phyloP scores from a whole-genome alignment of 2,329 filamentous ascomycete genomes.

The Cladophialophora immunda region DNA sequence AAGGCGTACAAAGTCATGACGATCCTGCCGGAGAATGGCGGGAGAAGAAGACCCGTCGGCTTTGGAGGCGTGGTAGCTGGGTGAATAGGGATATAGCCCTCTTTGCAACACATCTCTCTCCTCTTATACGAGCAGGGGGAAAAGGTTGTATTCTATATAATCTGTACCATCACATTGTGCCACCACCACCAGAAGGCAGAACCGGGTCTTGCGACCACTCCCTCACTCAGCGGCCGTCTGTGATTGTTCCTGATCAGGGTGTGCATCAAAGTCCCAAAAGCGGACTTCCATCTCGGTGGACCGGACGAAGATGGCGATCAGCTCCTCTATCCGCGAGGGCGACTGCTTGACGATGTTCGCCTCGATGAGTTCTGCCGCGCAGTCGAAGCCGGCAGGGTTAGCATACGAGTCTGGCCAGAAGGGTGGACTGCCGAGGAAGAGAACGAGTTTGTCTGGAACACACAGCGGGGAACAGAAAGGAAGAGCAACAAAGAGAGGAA shows the following conservation, averaged over 20 bases:
- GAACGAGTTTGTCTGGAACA: too few relatives aligned
- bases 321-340: slow-evolving; percentile 77
- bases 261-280: slow-evolving; percentile 76
- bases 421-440: not conserved
- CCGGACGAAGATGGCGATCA: slow-evolving; percentile 84
- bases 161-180: not conserved
- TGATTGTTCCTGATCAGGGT: slow-evolving; percentile 17
- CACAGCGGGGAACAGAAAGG: not conserved
- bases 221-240: not conserved
- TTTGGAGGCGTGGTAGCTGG: slow-evolving; percentile 74
- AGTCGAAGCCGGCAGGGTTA: not conserved
- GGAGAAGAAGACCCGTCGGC: slow-evolving; percentile 80
- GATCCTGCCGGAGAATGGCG: slow-evolving; percentile 82
- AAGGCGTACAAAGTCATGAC: slow-evolving; percentile 93
- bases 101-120: not conserved
- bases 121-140: not conserved
- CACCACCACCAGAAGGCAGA: not conserved
- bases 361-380: slow-evolving; percentile 73
- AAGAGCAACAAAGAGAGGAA: not conserved
- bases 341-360: slow-evolving; percentile 77
- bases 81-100: not conserved
- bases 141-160: not conserved
- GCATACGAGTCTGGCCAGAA: not conserved
- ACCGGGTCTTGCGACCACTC: too few relatives aligned
- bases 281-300: slow-evolving; percentile 81